These are phyloP conservation scores for Solanum medicagineum DNA, from an alignment of 257 asterid genomes.

Conservation along the genomic window DNA sequence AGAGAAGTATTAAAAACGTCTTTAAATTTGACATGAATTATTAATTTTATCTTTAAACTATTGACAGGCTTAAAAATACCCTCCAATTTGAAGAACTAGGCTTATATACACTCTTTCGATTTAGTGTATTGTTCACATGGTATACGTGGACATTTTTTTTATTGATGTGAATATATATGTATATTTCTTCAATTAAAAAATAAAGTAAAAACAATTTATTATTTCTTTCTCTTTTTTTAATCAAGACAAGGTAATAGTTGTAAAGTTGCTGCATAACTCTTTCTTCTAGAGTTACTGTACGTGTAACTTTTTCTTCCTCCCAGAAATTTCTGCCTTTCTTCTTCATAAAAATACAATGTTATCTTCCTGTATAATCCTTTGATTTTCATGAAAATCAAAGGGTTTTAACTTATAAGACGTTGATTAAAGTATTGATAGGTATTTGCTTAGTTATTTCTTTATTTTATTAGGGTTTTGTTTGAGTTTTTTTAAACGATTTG, in stretches of 20 bases:
- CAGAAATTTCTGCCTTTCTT: background rate
- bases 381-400: no score
- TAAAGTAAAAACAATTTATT: background rate
- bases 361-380: background rate
- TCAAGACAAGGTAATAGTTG: background rate
- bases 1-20: background rate
- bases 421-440: background rate
- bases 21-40: background rate
- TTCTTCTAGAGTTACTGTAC: no score
- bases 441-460: background rate
- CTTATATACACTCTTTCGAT: background rate
- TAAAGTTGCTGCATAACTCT: no score
- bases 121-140: background rate
- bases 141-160: no score
- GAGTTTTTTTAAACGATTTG: background rate
- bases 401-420: background rate
- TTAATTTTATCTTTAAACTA: background rate
- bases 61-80: background rate
- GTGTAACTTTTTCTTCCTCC: background rate
- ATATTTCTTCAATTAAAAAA: background rate
- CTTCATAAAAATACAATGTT: no score
- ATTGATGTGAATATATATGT: no score
- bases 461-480: background rate
- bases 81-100: background rate
- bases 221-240: no score